These are phyloP conservation scores for Lasiosphaeria miniovina DNA, from an alignment of 495 filamentous ascomycete genomes.

Conservation along the genomic window DNA sequence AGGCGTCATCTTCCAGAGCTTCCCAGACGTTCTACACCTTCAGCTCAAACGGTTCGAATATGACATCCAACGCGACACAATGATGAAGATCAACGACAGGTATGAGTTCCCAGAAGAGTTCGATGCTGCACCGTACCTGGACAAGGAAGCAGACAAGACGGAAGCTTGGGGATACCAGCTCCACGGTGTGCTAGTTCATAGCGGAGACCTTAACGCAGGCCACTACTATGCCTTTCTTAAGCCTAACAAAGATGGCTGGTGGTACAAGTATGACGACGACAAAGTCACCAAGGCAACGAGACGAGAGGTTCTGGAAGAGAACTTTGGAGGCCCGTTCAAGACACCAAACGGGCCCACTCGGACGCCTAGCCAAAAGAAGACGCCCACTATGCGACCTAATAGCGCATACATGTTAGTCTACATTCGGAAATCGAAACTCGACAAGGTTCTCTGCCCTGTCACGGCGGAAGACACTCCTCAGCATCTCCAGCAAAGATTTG, in stretches of 20 bases:
- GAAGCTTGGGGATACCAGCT: conserved; percentile 89
- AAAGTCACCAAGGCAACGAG: conserved; percentile 89
- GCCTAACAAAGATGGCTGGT: conserved; percentile 84
- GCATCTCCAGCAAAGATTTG: conserved; percentile 74
- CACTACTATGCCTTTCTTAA: conserved; percentile 99
- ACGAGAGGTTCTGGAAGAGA: conserved; percentile 91
- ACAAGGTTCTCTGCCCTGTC: conserved; percentile 74
- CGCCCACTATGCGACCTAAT: conserved; percentile 53
- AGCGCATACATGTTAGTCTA: conserved; percentile 99
- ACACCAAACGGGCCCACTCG: conserved; percentile 46
- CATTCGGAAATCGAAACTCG: conserved; percentile 77
- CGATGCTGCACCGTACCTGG: conserved; percentile 84
- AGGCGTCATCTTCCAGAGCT: conserved; percentile 93
- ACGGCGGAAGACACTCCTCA: conserved; percentile 71
- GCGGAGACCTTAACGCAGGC: conserved; percentile 94
- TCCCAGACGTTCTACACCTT: conserved; percentile 91
- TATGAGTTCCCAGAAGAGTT: conserved; percentile 96
- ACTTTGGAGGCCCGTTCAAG: conserved; percentile 87
- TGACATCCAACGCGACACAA: conserved; percentile 88
- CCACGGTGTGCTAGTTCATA: conserved; percentile 94
- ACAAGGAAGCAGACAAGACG: conserved; percentile 78
- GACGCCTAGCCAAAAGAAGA: conserved; percentile 39
- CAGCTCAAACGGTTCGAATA: conserved; percentile 99
- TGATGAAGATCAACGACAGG: conserved; percentile 99
- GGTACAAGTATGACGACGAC: conserved; percentile 98